Percentiles rank a stretch among this genome's conserved stretches.
Evolutionary conservation across 2,329 filamentous ascomycete genomes (phyloP).

Genomic region (Fusarium sp.): DNA sequence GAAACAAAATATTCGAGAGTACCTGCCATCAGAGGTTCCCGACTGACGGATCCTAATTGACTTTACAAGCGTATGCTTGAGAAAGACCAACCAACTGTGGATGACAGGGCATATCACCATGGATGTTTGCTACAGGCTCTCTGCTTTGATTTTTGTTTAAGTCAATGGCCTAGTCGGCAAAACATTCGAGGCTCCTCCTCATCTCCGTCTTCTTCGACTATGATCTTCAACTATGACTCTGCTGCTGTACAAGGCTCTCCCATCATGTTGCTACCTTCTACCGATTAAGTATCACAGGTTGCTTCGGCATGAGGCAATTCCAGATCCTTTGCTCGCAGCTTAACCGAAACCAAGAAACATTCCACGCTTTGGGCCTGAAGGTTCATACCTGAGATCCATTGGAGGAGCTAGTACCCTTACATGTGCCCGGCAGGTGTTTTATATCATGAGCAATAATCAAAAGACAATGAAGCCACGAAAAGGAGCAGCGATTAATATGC

Average conservation of each 20-base stretch:
- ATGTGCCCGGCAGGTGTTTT: neutral
- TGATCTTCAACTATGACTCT: too few species aligned
- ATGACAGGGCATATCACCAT: neutral
- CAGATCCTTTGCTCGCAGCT: neutral
- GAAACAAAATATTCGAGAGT: neutral
- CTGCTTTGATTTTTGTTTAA: neutral
- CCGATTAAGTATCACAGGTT: neutral
- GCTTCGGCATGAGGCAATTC: neutral
- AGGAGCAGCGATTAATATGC: too few species aligned
- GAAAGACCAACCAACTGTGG: neutral
- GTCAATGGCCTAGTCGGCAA: too few species aligned
- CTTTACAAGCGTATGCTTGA: neutral
- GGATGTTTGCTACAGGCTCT: neutral
- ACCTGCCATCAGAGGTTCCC: neutral
- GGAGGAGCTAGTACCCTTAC: neutral
- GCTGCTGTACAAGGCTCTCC: too few species aligned
- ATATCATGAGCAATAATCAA: slow-evolving; percentile 41
- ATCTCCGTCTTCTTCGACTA: neutral
- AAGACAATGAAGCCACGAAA: slow-evolving; percentile 9
- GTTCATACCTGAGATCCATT: neutral
- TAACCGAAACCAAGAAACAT: neutral
- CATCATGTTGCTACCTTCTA: neutral
- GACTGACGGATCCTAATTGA: too few species aligned
- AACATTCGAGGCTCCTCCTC: neutral
- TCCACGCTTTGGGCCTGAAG: neutral